Base-by-base conservation (phyloP, 2,329 filamentous ascomycete species). In the Byssochlamys sp. region DNA sequence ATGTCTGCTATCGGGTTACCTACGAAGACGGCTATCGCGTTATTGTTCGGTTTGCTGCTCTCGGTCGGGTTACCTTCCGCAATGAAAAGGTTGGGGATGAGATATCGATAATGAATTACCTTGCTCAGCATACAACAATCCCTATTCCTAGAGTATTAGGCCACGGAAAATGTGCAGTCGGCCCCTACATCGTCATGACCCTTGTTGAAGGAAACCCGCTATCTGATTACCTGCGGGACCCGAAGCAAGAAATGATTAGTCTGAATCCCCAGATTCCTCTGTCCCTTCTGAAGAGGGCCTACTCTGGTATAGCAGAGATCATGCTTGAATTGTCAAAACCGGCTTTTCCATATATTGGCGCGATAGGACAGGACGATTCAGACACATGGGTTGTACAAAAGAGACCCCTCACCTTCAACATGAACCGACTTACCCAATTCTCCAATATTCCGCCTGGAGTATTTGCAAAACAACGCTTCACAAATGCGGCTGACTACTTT, bases 51-150 rank as follows among this genome's bases (percentile, higher is more conserved):
- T 72, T 71, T 60, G 54, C 64, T 1, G 61, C 58, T 54, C 64
- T 69, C 45, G 69, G 70, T 53, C 63, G 62, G 27, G 59, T 60
- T 27, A 55, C 63, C 19, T 66, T 65, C 54, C 66, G 63, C 35
- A 59, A 60, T 50, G 67, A 71, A 59, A 71, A 71, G 55, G 62
- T 68, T 28, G 56, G 63, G 9, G 59, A 69, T 55, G 67, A 71
- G 59, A 61, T 69, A 27, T 57, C 63, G 19, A 58, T 65, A 10
- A 63, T 70, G 59, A 39, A 58, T 49, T 72, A 66, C 35, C 48
- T 72, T 35, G 58, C 56, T 27, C 58, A 63, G 28, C 56, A 67
- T 26, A 69, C 64, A 4, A 24, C 57, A 19, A 64, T 69, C 28
- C 68, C 66, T 57, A 57, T 67, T 50, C 66, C 64, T 2, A 60